phyloP scores from a whole-genome alignment of 371 early-diverging fungal species.

The Mortierella sp. region DNA sequence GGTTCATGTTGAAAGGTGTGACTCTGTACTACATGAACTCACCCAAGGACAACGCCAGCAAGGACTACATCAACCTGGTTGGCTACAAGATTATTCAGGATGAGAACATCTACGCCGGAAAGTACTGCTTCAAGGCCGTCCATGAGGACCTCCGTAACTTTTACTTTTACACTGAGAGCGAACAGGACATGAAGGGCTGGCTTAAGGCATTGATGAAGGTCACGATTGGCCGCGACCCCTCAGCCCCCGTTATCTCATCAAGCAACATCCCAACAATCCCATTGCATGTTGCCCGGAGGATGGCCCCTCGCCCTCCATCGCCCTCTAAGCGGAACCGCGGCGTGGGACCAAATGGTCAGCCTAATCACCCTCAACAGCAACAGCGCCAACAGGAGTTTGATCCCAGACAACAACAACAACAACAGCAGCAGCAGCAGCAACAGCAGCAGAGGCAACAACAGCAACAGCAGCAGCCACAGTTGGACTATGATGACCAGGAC shows the following conservation, averaged over 20 bases:
- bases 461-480: slow-evolving; percentile 9
- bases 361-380: slow-evolving; percentile 33
- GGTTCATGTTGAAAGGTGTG: slow-evolving; percentile 77
- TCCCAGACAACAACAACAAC: slow-evolving; percentile 31
- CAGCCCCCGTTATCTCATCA: slow-evolving; percentile 77
- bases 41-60: slow-evolving; percentile 70
- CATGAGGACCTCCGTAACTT: slow-evolving; percentile 72
- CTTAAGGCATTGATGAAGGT: slow-evolving; percentile 76
- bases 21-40: slow-evolving; percentile 77
- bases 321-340: slow-evolving; percentile 47
- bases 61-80: slow-evolving; percentile 67
- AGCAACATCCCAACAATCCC: slow-evolving; percentile 75
- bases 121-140: slow-evolving; percentile 77
- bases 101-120: slow-evolving; percentile 71
- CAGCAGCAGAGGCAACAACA: slow-evolving; percentile 13
- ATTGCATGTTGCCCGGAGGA: slow-evolving; percentile 71
- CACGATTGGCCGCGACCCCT: slow-evolving; percentile 71
- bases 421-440: slow-evolving; percentile 21
- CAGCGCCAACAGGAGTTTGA: slow-evolving; percentile 24
- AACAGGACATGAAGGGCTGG: slow-evolving; percentile 66
- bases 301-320: slow-evolving; percentile 78
- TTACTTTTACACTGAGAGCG: slow-evolving; percentile 72
- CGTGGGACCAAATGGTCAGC: slow-evolving; percentile 38
- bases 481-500: slow-evolving; percentile 57
- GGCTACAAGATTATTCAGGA: slow-evolving; percentile 70